Percentiles rank a stretch among this genome's conserved stretches.
Evolutionary conservation across 2,329 filamentous ascomycete species (phyloP).

Genomic region (Trichoderma simmonsii): DNA sequence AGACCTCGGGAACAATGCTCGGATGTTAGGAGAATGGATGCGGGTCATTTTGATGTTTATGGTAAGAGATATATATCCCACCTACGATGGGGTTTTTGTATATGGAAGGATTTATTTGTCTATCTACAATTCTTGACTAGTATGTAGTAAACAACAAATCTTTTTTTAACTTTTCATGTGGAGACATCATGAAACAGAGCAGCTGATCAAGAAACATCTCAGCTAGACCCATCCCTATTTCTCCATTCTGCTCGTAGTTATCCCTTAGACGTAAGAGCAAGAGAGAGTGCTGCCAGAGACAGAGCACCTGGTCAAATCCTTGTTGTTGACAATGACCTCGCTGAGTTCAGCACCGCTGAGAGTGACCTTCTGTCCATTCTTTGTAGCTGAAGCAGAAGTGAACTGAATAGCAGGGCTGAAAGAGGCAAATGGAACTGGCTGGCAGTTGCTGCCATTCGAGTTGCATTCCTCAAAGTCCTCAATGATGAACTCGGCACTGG

Average conservation of each 20-base stretch:
- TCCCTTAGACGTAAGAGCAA: conserved; percentile 8
- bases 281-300: conserved; percentile 3
- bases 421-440: conserved; percentile 3
- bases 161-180: background rate
- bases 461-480: conserved; percentile 10
- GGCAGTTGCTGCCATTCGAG: background rate
- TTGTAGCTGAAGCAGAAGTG: background rate
- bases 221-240: background rate
- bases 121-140: background rate
- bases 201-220: background rate
- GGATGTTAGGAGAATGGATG: background rate
- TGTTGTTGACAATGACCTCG: conserved; percentile 10
- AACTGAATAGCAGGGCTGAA: conserved; percentile 12
- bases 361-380: background rate
- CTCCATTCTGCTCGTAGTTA: background rate
- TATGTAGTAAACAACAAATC: background rate
- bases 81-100: background rate
- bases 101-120: background rate
- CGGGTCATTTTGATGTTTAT: background rate
- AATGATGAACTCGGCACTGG: conserved; percentile 8
- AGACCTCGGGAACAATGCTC: background rate
- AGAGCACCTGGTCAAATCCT: conserved; percentile 4
- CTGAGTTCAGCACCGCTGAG: background rate
- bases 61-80: background rate
- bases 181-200: background rate